A percentile compares a stretch with the other conserved stretches of the same genome.
Evolutionary conservation across 139 green algal genomes (phyloP).

Genomic region (Chlorella sp.): DNA sequence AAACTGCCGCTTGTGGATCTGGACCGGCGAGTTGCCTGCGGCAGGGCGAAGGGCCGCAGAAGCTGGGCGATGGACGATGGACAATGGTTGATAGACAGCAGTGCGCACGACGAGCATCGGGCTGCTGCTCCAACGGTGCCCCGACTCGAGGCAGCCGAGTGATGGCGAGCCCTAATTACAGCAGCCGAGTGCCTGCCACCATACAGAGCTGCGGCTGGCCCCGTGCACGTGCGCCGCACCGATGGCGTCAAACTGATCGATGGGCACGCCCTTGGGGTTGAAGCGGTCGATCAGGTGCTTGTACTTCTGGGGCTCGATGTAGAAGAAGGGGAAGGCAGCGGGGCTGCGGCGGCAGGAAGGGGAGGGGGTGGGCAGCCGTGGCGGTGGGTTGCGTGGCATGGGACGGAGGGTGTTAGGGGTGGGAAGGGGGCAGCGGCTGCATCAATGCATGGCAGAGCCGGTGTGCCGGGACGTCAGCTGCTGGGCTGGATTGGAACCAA

Average conservation of each 20-base stretch:
- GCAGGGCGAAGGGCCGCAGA: neutral
- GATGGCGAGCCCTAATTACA: neutral
- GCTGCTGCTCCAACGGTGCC: no score
- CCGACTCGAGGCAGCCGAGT: no score
- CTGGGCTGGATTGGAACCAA: no score
- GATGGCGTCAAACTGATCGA: slow-evolving; percentile 53
- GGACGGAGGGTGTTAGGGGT: neutral
- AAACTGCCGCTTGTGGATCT: slow-evolving; percentile 69
- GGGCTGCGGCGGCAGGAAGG: slow-evolving; percentile 19
- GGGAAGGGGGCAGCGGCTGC: neutral
- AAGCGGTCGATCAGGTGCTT: slow-evolving; percentile 47
- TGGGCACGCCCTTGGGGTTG: slow-evolving; percentile 38
- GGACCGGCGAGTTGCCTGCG: slow-evolving; percentile 63
- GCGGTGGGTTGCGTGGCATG: neutral
- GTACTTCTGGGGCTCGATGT: slow-evolving; percentile 66
- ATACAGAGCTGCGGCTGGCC: neutral
- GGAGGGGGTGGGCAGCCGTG: neutral
- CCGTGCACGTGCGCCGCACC: slow-evolving; percentile 23
- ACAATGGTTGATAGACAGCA: no score
- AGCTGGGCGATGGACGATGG: neutral
- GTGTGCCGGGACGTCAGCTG: no score
- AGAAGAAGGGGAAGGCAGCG: slow-evolving; percentile 84
- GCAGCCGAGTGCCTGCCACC: neutral
- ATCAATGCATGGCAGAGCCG: neutral
- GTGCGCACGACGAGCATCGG: no score